Base-by-base conservation (phyloP, 306 rosid species). In the Citrullus colocynthis region DNA sequence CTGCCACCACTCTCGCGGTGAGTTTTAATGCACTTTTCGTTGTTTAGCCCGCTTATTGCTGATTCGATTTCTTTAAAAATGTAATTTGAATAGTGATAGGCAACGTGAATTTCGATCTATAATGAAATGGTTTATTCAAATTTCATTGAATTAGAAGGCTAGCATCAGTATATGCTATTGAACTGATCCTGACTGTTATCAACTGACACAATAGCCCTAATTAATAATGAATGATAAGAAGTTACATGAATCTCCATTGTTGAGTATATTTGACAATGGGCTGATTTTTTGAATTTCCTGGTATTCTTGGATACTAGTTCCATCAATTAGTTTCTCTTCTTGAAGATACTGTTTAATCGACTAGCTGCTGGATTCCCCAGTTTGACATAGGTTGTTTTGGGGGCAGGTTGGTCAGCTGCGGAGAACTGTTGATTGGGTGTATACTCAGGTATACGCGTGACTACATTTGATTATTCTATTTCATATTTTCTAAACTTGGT, bases 331-430 rank as follows among this genome's bases (percentile, higher is more conserved):
- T 73, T 73, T 30, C 36, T 49, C 13, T 28, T 7, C 61, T 9
- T 54, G 16, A 37, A 73, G 45, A 28, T 73, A 32, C n/a, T 52
- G 28, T 30, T 51, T 49, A 73, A 15, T 48, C n/a, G n/a, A 59
- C 24, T 8, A 10, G 36, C 51, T 58, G 20, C 48, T 76, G 4
- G 34, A 54, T 37, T 56, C 39, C 37, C 21, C 54, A 39, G 12
- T 21, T 59, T 76, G 70, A 13, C 70, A 21, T 7, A 72, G 24
- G 73, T 77, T 74, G 80, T 70, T 54, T 82, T 84, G 84, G 76
- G 85, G 85, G 86, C 90, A 95, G 99, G 91, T 90, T 80, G 83
- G 89, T 80, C 96, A 88, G 75, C 88, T 96, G 65, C 91, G 96
- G 81, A 92, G 91, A 78, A 88, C 89, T 83, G 92, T 79, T 85